These are phyloP conservation scores for Desmodesmus armatus DNA, from an alignment of 139 green algal genomes.

Conservation along the genomic window DNA sequence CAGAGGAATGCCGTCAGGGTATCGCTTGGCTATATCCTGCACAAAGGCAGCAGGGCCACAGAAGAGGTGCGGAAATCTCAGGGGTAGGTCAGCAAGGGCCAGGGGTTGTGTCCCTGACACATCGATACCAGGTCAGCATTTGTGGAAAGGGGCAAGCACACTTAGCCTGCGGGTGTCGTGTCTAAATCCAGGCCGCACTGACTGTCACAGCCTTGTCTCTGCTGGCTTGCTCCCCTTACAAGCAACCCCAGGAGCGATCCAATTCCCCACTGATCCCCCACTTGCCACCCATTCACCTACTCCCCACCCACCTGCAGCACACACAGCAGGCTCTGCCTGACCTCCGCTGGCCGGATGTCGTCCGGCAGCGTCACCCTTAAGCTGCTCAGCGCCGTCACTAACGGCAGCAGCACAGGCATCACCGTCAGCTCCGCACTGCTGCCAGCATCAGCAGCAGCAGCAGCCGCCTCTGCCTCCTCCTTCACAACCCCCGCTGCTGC, in stretches of 20 bases:
- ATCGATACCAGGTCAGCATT: too few species aligned
- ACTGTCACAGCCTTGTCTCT: too few species aligned
- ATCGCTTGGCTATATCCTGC: conserved; percentile 21
- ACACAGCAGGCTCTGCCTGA: conserved; percentile 65
- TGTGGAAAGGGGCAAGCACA: too few species aligned
- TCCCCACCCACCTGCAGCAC: conserved; percentile 39
- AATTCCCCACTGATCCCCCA: too few species aligned
- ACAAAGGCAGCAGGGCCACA: neutral
- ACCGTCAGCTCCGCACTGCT: conserved; percentile 53
- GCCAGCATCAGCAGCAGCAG: neutral
- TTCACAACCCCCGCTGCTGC: conserved; percentile 5
- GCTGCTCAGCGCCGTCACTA: conserved; percentile 72
- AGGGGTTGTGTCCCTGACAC: too few species aligned
- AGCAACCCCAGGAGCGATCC: too few species aligned
- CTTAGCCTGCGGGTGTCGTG: too few species aligned
- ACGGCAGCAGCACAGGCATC: conserved; percentile 79
- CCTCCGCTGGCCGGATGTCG: conserved; percentile 77
- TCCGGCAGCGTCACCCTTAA: conserved; percentile 85
- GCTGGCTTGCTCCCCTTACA: too few species aligned
- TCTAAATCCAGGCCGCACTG: too few species aligned
- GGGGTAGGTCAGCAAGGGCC: too few species aligned
- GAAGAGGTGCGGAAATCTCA: too few species aligned
- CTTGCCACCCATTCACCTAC: too few species aligned
- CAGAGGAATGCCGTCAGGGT: conserved; percentile 29
- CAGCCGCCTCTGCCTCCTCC: neutral